phyloP scores from a whole-genome alignment of 2,329 filamentous ascomycete genomes.

The Arachnomyces sp. region DNA sequence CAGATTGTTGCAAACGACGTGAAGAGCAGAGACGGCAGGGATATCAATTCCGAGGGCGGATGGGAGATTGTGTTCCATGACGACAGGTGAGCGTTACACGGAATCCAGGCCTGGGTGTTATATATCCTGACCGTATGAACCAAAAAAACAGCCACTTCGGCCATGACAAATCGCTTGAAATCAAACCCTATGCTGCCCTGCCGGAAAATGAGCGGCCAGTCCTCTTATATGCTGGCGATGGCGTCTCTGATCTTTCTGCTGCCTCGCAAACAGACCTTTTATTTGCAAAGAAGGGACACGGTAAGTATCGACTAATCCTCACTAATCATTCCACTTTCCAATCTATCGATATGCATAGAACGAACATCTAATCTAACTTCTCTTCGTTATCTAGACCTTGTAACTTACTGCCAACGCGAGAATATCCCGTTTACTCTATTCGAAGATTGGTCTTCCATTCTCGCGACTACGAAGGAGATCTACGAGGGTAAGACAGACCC shows the following conservation, averaged over 20 bases:
- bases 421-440: constrained; percentile 84
- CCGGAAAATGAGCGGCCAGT: constrained; percentile 62
- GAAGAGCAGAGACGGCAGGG: constrained; percentile 57
- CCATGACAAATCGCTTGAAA: constrained; percentile 93
- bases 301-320: constrained; percentile 39
- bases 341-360: neutral
- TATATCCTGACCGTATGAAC: constrained; percentile 2
- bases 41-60: constrained; percentile 68
- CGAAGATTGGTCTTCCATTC: constrained; percentile 73
- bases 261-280: constrained; percentile 87
- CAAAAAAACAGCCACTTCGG: constrained; percentile 62
- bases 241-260: constrained; percentile 85
- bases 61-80: constrained; percentile 90
- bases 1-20: constrained; percentile 89
- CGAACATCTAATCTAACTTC: constrained; percentile 1
- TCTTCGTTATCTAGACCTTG: constrained; percentile 56
- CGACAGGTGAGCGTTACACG: constrained; percentile 53
- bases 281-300: constrained; percentile 86
- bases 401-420: constrained; percentile 77
- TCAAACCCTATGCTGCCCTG: constrained; percentile 70
- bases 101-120: neutral
- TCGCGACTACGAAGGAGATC: constrained; percentile 68
- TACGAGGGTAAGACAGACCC: constrained; percentile 52
- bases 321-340: neutral
- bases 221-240: constrained; percentile 92